Conservation (phyloP, 306 rosid species). For the Cucurbita maxima region DNA sequence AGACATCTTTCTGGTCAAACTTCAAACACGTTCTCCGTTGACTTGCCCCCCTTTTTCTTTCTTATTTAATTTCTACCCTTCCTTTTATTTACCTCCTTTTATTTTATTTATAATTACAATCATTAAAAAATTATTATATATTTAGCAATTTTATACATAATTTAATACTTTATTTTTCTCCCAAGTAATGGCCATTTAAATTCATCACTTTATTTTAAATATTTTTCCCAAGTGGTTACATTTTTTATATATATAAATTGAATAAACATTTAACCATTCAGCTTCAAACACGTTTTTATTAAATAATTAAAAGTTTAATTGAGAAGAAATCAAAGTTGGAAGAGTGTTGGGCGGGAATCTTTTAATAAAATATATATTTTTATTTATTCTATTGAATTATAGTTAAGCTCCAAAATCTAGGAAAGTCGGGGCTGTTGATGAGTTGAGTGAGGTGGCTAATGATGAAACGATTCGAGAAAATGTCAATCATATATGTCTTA, state of each 20-base stretch:
- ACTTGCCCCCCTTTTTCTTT: too few relatives aligned
- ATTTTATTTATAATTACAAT: too few relatives aligned
- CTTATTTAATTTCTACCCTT: too few relatives aligned
- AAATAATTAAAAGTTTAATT: background rate
- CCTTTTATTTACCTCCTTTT: too few relatives aligned
- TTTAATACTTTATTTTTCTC: too few relatives aligned
- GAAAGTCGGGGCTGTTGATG: background rate
- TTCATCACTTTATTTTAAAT: background rate
- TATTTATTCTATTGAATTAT: background rate
- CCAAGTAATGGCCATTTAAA: background rate
- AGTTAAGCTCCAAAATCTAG: background rate
- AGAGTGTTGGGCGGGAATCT: background rate
- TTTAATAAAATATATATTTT: background rate
- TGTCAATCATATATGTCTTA: too few relatives aligned
- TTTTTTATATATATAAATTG: background rate
- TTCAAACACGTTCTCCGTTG: background rate
- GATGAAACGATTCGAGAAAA: background rate
- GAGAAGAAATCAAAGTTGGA: constrained; percentile 1
- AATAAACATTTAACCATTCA: background rate
- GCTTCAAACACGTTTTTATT: background rate
- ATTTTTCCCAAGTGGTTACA: background rate
- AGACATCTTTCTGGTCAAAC: background rate
- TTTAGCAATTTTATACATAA: too few relatives aligned
- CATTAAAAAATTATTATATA: too few relatives aligned
- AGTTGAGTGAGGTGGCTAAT: background rate